phyloP scores from a whole-genome alignment of 192 early-diverging fungal species.

The Coemansia sp. region DNA sequence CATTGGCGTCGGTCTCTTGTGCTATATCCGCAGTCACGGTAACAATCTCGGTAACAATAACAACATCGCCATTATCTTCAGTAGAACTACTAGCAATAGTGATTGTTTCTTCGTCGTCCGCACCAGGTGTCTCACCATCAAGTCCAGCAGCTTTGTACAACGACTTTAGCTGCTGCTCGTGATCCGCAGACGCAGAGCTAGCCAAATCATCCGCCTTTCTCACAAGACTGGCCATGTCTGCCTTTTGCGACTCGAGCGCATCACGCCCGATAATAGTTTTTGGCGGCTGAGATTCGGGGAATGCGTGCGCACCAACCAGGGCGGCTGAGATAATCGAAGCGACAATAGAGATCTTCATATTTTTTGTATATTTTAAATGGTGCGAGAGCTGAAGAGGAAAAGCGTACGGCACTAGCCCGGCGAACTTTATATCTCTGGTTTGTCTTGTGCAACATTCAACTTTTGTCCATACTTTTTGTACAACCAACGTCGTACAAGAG shows the following conservation, averaged over 20 bases:
- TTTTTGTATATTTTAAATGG: background rate
- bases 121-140: too few species aligned
- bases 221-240: conserved; percentile 6
- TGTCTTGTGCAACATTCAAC: background rate
- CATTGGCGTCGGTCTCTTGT: background rate
- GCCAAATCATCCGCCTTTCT: background rate
- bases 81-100: background rate
- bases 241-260: conserved; percentile 6
- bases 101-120: background rate
- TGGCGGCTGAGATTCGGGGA: background rate
- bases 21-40: conserved; percentile 24
- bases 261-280: conserved; percentile 1
- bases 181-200: background rate
- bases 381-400: background rate
- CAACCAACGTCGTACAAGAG: background rate
- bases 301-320: conserved; percentile 5
- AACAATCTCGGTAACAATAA: conserved; percentile 25
- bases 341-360: conserved; percentile 26
- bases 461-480: background rate
- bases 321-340: conserved; percentile 15
- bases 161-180: background rate
- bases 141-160: background rate
- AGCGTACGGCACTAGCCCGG: background rate
- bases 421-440: background rate
- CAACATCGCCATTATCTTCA: conserved; percentile 7